Evolutionary conservation across 225 moss, liverwort and hornwort genomes (phyloP), one percentile per base, ranked within the genome.

Genomic region (Straminergon stramineum): DNA sequence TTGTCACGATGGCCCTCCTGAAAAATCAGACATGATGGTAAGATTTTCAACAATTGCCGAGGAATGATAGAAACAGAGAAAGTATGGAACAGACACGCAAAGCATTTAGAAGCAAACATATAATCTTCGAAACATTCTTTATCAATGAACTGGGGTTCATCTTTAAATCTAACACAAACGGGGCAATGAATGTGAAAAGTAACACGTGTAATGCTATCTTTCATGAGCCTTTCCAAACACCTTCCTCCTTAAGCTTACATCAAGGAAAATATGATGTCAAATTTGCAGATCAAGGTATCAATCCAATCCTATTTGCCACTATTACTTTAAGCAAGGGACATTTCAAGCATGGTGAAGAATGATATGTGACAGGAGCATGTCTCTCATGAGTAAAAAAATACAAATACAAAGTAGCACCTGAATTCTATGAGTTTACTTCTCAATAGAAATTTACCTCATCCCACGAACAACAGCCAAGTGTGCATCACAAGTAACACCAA

Each of bases 401-500:
- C 15, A 58, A 75, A 43, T 6, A 53, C 31, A 85, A 85, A 58
- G 52, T n/a, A 86, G 88, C 35, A 34, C 55, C 52, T 87, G 67
- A 81, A 60, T 41, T 87, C 61, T 79, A 23, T 61, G 32, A 71
- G 17, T 63, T 79, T 37, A 19, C 8, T 57, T 57, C 53, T 60
- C 62, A 32, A 39, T 34, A 43, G 35, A 86, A 67, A 48, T 61
- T 83, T 93, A 99, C 99, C 99, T 97, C 97, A 99, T 93, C 76
- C 99, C 99, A 61, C 99, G 96, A 83, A 99, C 95, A 52, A 97
- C 97, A 86, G 97, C 97, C 93, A 97, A 89, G 79, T 99, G 96
- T 18, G 97, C 97, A 94, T 99, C 97, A 91, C 99, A 99, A 89
- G 92, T 91, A 74, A 97, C 96, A 73, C 99, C 99, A 34, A 97